Evolutionary conservation across 495 filamentous ascomycete species (phyloP), one percentile per base, ranked within the genome.

Genomic region (Pyronema omphalodes): DNA sequence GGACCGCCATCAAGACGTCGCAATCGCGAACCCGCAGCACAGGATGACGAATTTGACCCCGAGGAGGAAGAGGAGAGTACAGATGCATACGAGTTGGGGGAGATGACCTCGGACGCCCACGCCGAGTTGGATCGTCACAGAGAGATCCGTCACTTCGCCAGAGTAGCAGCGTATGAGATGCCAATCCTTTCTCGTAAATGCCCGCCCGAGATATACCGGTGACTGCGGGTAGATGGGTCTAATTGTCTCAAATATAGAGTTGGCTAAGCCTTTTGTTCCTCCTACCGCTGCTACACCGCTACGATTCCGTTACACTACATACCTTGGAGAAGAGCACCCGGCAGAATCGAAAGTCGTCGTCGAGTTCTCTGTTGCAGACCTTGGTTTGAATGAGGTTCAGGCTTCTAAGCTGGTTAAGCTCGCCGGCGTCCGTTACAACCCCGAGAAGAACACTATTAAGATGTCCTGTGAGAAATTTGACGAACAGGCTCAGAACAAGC

Each of bases 261-360:
- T 93, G 40, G 82, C 84, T 48, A 83, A 82, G 67, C 79, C 84
- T 36, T 96, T 94, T 69, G 70, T 72, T 36, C 82, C 81, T 3
- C 85, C 88, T 9, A 66, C 77, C 45, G 66, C 69, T 45, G 71
- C 80, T 46, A 73, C 83, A 58, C 71, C 76, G 6, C 76, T 98
- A 49, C 82, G 91, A 57, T 98, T 95, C 75, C 81, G 91, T 62
- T 94, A 94, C 70, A 96, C 93, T n/a, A 84, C 80, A 45, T 95
- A 95, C 68, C 78, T 96, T 76, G 93, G 93, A 57, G 91, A 98
- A 68, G 67, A 79, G 51, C 93, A 96, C 68, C 88, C 93, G 0
- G 86, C 88, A 9, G 82, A 87, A 66, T 76, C 78, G 51, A 98
- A 98, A 71, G 86, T 98, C 29, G 88, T 95, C 6, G 76, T 95